A percentile compares a stretch with the other conserved stretches of the same genome.
Conservation (phyloP, 805 yeast species). For the Nakazawaea ernobii region DNA sequence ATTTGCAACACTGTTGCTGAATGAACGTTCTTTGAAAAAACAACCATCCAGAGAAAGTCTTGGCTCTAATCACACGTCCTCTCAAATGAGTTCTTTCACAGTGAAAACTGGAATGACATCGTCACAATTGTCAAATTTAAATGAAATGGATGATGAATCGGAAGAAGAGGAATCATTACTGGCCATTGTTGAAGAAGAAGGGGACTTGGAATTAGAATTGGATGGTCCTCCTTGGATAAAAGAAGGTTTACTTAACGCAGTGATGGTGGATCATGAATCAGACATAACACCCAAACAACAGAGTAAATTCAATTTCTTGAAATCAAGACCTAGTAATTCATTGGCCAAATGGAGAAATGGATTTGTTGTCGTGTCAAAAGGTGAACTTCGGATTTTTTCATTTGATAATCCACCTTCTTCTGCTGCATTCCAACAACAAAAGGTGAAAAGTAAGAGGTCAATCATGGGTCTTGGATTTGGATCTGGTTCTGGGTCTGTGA, state of each 20-base stretch:
- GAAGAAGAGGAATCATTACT: constrained; percentile 3
- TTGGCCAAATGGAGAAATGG: constrained; percentile 35
- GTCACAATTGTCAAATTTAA: constrained; percentile 7
- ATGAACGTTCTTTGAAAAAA: constrained; percentile 5
- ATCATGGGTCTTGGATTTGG: not conserved
- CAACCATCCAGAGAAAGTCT: constrained; percentile 8
- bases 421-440: not conserved
- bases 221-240: constrained; percentile 76
- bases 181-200: constrained; percentile 31
- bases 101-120: not conserved
- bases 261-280: constrained; percentile 25
- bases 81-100: not conserved
- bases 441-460: constrained; percentile 8
- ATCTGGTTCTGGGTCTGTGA: not conserved
- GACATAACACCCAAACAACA: constrained; percentile 20
- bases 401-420: constrained; percentile 26
- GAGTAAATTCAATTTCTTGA: constrained; percentile 2
- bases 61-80: not conserved
- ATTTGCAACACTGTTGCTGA: constrained; percentile 10
- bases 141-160: constrained; percentile 5
- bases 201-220: constrained; percentile 56
- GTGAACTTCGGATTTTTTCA: constrained; percentile 54
- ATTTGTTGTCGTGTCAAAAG: constrained; percentile 65
- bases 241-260: constrained; percentile 54
- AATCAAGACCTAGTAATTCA: constrained; percentile 3